These are phyloP conservation scores for Aspergillus quadrilineatus DNA, from an alignment of 2,329 filamentous ascomycete species.

Conservation along the genomic window DNA sequence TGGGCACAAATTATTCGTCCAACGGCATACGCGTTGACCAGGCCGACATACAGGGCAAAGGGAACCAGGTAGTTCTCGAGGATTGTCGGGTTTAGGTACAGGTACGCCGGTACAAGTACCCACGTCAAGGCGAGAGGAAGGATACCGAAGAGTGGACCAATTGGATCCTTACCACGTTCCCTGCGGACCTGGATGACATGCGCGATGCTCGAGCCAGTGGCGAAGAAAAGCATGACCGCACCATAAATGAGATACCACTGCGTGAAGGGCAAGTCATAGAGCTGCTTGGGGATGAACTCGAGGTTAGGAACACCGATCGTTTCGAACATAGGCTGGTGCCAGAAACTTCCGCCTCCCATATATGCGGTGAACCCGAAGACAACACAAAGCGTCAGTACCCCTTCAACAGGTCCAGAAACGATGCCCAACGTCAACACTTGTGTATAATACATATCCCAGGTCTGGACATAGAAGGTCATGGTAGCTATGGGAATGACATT, in stretches of 20 bases:
- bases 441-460: constrained; percentile 99
- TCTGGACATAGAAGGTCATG: constrained; percentile 97
- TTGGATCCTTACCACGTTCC: constrained; percentile 68
- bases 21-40: constrained; percentile 92
- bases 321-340: constrained; percentile 77
- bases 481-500: constrained; percentile 56
- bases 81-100: constrained; percentile 81
- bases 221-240: constrained; percentile 74
- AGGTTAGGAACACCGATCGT: constrained; percentile 67
- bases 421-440: constrained; percentile 90
- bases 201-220: constrained; percentile 69
- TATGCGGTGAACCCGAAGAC: constrained; percentile 83
- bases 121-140: constrained; percentile 77
- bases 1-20: constrained; percentile 96
- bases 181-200: constrained; percentile 84
- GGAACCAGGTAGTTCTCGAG: constrained; percentile 80
- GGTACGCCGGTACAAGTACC: constrained; percentile 72
- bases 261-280: constrained; percentile 83
- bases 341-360: constrained; percentile 86
- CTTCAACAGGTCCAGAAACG: constrained; percentile 92
- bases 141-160: constrained; percentile 70
- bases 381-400: constrained; percentile 76
- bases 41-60: constrained; percentile 81
- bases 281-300: constrained; percentile 62
- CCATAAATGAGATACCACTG: constrained; percentile 93